A percentile compares a stretch with the other conserved stretches of the same genome.
These are phyloP conservation scores for Adenanthera pavonina DNA, from an alignment of 306 rosid genomes.

Conservation along the genomic window DNA sequence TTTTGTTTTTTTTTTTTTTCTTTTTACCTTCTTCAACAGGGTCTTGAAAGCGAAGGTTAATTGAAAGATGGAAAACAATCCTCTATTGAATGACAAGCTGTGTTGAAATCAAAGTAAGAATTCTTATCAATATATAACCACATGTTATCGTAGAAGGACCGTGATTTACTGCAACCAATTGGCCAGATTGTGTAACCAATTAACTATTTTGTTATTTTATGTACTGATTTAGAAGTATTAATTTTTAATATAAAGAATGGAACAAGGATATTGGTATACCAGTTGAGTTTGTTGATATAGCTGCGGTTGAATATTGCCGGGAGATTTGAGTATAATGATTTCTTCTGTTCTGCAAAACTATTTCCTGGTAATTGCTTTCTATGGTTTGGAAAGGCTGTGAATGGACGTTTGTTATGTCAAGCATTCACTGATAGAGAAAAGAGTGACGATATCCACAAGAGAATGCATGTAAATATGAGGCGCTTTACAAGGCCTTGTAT, in stretches of 20 bases:
- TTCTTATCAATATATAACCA: neutral
- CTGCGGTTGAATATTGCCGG: neutral
- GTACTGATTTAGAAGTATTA: neutral
- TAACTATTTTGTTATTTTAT: neutral
- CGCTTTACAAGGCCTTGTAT: neutral
- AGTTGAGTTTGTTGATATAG: neutral
- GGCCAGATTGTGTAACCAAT: neutral
- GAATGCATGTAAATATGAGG: constrained; percentile 18
- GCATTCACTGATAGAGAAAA: constrained; percentile 26
- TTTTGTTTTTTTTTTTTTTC: too few relatives aligned
- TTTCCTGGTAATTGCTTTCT: constrained; percentile 49
- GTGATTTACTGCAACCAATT: neutral
- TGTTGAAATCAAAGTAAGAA: neutral
- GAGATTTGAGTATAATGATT: constrained; percentile 24
- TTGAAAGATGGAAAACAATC: neutral
- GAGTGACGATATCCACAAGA: constrained; percentile 36
- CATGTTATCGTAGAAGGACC: neutral
- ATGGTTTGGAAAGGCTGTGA: constrained; percentile 39
- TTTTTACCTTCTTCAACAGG: neutral
- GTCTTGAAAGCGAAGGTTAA: neutral
- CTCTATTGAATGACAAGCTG: neutral
- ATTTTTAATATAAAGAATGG: neutral
- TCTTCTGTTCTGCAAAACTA: constrained; percentile 40
- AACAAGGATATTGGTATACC: neutral
- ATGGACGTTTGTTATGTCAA: constrained; percentile 39